Evolutionary conservation across 768 basidiomycete species (phyloP).

Genomic region (Naganishia antarctica): DNA sequence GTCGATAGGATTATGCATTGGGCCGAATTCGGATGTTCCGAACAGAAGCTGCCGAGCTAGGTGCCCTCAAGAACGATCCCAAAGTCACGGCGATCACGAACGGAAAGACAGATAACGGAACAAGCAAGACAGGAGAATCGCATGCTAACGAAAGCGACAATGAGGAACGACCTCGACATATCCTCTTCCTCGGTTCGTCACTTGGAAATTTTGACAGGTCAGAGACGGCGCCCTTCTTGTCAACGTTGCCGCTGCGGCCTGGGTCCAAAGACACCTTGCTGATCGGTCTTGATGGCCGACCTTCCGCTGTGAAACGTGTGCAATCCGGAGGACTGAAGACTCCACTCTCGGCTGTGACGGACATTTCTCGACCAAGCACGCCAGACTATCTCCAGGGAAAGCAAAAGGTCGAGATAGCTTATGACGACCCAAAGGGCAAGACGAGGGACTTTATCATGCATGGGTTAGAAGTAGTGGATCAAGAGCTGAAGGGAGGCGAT

Average conservation of each 20-base stretch:
- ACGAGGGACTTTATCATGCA: conserved; percentile 80
- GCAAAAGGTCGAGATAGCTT: conserved; percentile 71
- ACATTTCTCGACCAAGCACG: conserved; percentile 10
- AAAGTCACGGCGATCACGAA: not conserved
- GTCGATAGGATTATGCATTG: conserved; percentile 59
- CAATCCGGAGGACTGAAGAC: not conserved
- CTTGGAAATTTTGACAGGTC: conserved; percentile 79
- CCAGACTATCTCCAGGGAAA: conserved; percentile 53
- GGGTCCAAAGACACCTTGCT: conserved; percentile 68
- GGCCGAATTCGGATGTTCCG: conserved; percentile 52
- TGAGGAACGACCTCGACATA: conserved; percentile 59
- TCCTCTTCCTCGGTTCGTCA: conserved; percentile 87
- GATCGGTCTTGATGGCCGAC: conserved; percentile 81
- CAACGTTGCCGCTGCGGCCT: conserved; percentile 68
- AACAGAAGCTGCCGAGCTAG: conserved; percentile 47
- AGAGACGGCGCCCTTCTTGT: conserved; percentile 68
- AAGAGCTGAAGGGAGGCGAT: conserved; percentile 56
- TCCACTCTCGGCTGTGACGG: not conserved
- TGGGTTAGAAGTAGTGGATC: conserved; percentile 66
- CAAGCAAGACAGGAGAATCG: not conserved
- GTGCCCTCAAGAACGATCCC: conserved; percentile 26
- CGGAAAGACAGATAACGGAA: not conserved
- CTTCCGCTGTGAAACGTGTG: conserved; percentile 28
- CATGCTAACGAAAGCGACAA: not conserved
- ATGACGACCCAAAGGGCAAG: conserved; percentile 72